A percentile compares a stretch with the other conserved stretches of the same genome.
Conservation (phyloP, 306 rosid species). For the Acacia melanoxylon region DNA sequence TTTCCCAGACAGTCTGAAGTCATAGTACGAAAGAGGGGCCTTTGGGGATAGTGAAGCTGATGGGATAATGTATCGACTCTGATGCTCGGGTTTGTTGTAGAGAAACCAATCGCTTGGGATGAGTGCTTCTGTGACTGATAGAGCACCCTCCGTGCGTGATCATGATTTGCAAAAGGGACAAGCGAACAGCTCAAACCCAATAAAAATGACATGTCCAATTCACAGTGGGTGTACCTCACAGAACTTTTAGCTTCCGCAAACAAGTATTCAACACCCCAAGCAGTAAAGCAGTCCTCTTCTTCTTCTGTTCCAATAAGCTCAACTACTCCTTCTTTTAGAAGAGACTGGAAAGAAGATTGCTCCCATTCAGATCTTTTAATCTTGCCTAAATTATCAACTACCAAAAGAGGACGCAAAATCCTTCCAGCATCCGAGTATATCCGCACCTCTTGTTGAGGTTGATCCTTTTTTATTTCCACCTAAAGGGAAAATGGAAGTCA, state of each 20-base stretch:
- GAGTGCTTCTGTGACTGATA: slow-evolving; percentile 97
- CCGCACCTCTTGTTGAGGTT: slow-evolving; percentile 67
- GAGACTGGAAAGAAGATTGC: slow-evolving; percentile 51
- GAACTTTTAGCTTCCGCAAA: slow-evolving; percentile 52
- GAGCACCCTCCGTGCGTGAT: slow-evolving; percentile 91
- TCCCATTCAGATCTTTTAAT: slow-evolving; percentile 55
- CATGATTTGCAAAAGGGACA: slow-evolving; percentile 90
- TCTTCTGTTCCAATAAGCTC: slow-evolving; percentile 92
- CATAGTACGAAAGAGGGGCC: slow-evolving; percentile 81
- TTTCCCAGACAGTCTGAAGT: slow-evolving; percentile 88
- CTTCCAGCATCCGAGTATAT: slow-evolving; percentile 94
- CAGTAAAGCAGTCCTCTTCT: slow-evolving; percentile 87
- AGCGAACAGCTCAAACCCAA: slow-evolving; percentile 83
- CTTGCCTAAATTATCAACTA: slow-evolving; percentile 68
- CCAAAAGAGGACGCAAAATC: slow-evolving; percentile 90
- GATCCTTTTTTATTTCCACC: slow-evolving; percentile 94
- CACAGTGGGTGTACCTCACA: slow-evolving; percentile 76
- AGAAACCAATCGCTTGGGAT: slow-evolving; percentile 88
- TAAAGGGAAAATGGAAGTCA: slow-evolving; percentile 34
- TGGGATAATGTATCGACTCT: slow-evolving; percentile 92
- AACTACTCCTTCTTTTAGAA: slow-evolving; percentile 69
- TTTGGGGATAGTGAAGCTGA: slow-evolving; percentile 83
- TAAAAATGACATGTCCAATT: slow-evolving; percentile 83
- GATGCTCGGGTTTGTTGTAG: slow-evolving; percentile 69
- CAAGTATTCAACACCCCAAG: slow-evolving; percentile 71